Evolutionary conservation across 1,284 basidiomycete species (phyloP), one percentile per base, ranked within the genome.

Genomic region (Tylopilus sp.): DNA sequence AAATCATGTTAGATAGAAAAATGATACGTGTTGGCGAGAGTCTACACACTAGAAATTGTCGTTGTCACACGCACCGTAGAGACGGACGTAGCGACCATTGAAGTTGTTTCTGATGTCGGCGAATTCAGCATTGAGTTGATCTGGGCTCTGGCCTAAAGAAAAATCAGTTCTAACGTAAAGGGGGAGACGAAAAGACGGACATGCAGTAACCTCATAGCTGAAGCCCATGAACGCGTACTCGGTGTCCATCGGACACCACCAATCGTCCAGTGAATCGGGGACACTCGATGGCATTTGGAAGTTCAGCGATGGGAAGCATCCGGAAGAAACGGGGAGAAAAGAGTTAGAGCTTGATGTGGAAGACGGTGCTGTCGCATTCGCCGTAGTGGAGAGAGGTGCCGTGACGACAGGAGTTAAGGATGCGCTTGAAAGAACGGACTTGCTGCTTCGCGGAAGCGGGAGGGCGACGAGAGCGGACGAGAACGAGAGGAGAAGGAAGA

Each of bases 161-260:
- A 31, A 4, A 23, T 58, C 30, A 51, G 44, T 16, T 33, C 36
- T 7, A n/a, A 8, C 7, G 15, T 9, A 18, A 15, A 40, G 2
- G 21, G 29, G 25, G 19, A 44, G 11, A 25, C 19, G 25, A 43
- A 28, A 42, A 34, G 39, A 65, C 76, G 50, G 55, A 81, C 81
- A 84, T 9, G 64, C 67, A 41, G 80, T 79, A 21, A 87, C 72
- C 60, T 84, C 82, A 55, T 88, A 87, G 58, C 82, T 84, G 66
- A 88, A 83, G 1, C 84, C 86, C 35, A 88, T 67, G 61, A 87
- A 88, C 0, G 76, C 86, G 53, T 86, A 87, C 59, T 88, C 85
- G 1, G 75, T 77, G 48, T 67, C 67, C 36, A 68, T 61, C 48
- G 75, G 63, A 59, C 85, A 88, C 86, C 85, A 88, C 85, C 85